Percentiles rank a stretch among this genome's conserved stretches.
Conservation (phyloP, 1,284 basidiomycete species). For the Porodaedalea pini region DNA sequence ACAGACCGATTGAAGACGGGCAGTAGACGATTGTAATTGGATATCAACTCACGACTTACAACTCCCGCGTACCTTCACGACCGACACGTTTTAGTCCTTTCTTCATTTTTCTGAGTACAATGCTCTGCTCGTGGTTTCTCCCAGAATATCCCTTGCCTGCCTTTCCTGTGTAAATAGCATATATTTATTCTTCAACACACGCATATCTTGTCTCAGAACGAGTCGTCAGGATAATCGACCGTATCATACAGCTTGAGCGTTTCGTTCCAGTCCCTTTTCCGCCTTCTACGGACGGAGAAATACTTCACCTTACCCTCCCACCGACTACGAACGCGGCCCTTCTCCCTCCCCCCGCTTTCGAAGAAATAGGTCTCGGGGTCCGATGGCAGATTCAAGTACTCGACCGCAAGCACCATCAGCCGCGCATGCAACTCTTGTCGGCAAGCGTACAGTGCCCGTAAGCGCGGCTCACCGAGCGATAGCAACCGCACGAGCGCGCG, state of each 20-base stretch:
- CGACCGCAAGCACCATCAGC: slow-evolving; percentile 61
- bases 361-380: slow-evolving; percentile 66
- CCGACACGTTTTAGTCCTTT: neutral
- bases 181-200: neutral
- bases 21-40: neutral
- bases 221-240: slow-evolving; percentile 65
- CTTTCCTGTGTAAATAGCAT: neutral
- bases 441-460: slow-evolving; percentile 49
- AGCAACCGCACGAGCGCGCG: slow-evolving; percentile 60
- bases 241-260: slow-evolving; percentile 74
- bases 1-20: slow-evolving; percentile 28
- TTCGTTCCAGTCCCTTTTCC: slow-evolving; percentile 88
- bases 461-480: slow-evolving; percentile 51
- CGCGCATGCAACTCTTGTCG: slow-evolving; percentile 56
- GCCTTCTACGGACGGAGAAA: slow-evolving; percentile 70
- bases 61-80: neutral
- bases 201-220: neutral
- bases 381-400: slow-evolving; percentile 58
- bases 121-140: neutral
- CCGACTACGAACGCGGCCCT: slow-evolving; percentile 59
- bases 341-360: slow-evolving; percentile 53
- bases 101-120: neutral
- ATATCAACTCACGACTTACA: neutral
- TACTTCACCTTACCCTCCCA: slow-evolving; percentile 72
- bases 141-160: neutral